Base-by-base conservation (phyloP, 2,329 filamentous ascomycete genomes). In the Dactylellina parvicollis region DNA sequence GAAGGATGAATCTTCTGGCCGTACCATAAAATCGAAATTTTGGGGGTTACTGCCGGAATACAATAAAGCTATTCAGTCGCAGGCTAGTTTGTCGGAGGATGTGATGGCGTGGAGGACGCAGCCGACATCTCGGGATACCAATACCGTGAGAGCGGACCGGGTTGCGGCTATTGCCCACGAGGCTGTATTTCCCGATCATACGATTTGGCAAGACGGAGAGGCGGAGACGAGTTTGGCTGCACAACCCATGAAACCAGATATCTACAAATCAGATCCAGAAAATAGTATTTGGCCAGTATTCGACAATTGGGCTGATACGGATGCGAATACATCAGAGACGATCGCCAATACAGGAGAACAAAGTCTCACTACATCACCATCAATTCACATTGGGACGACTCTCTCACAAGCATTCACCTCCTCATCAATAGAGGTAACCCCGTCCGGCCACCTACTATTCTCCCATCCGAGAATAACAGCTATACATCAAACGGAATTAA, bases 31-130 rank as follows among this genome's bases (percentile, higher is more conserved):
- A 24, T 18, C 61, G n/a, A 3, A 56, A 10, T 69, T 69, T 36
- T 69, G 64, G 64, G 30, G 38, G 12, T 47, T 14, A 16, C 44
- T 69, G 8, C 40, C 64, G 3, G 47, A 60, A 3, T 69, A 60
- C 18, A 18, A 52, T 1, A 57, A 22, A 22, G 18, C 42, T 0
- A 50, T 40, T 32, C n/a, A 49, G 10, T 24, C 26, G n/a, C 38
- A 56, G 14, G 22, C 12, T 28, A 26, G 47, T 28, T 20, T 28
- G 10, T 20, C 26, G n/a, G 26, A 24, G 26, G 18, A 10, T 16
- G 8, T 4, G 22, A 50, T 30, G 16, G 14, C 49, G 14, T 26
- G 36, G 3, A 54, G 26, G 22, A 52, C 42, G 16, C 42, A 18
- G 42, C n/a, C n/a, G n/a, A n/a, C n/a, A n/a, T n/a, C n/a, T n/a